Evolutionary conservation across 768 basidiomycete species (phyloP).

Genomic region (Lactarius sanguifluus): DNA sequence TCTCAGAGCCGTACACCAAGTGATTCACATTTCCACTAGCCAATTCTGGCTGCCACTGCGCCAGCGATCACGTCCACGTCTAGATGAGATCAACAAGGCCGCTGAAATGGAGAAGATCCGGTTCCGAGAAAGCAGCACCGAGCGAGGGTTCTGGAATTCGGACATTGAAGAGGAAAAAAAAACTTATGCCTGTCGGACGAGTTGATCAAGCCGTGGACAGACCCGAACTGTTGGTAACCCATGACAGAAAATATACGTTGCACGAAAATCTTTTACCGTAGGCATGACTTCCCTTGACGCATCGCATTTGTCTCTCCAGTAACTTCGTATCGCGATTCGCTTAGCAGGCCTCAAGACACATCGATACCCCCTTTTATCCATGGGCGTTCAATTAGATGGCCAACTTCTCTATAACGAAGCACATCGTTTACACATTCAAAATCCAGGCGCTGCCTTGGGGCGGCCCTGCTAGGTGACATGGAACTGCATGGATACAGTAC

Average conservation of each 20-base stretch:
- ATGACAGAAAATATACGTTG: background rate
- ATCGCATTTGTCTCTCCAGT: background rate
- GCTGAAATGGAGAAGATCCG: background rate
- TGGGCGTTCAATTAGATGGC: background rate
- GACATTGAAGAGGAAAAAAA: background rate
- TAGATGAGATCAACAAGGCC: background rate
- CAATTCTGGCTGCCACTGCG: background rate
- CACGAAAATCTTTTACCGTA: background rate
- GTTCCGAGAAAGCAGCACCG: background rate
- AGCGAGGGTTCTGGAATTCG: background rate
- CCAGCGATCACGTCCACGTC: background rate
- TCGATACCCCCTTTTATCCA: background rate
- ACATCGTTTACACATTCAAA: background rate
- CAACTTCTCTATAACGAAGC: constrained; percentile 3
- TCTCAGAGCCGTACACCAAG: background rate
- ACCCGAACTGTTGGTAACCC: background rate
- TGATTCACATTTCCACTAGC: background rate
- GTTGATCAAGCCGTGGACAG: background rate
- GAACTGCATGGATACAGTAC: background rate
- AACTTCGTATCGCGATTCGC: background rate
- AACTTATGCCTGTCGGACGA: background rate
- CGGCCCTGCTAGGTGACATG: background rate
- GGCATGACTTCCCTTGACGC: background rate
- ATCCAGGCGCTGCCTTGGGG: background rate
- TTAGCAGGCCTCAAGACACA: background rate